phyloP scores from a whole-genome alignment of 306 rosid genomes.

The Vicia sativa region DNA sequence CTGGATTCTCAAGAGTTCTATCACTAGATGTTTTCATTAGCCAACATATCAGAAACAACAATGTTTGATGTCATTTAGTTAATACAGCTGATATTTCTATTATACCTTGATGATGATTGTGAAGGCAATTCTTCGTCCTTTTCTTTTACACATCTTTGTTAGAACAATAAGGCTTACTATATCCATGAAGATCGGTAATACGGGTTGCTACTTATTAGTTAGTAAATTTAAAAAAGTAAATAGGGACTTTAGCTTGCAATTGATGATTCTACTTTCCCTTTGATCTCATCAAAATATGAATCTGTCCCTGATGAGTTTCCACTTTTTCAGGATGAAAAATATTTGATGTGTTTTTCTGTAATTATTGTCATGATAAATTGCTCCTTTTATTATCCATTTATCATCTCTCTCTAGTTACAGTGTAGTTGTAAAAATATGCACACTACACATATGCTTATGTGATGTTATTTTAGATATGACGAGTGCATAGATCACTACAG shows the following conservation, averaged over 20 bases:
- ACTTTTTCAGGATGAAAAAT: too few relatives aligned
- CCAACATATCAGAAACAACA: constrained; percentile 15
- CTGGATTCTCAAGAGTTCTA: background rate
- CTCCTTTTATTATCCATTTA: background rate
- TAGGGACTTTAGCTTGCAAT: constrained; percentile 5
- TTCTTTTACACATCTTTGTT: background rate
- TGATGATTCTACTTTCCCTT: constrained; percentile 22
- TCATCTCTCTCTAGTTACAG: constrained; percentile 19
- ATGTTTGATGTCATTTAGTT: constrained; percentile 18
- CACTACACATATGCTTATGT: background rate
- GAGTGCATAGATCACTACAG: constrained; percentile 9
- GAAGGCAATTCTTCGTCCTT: too few relatives aligned
- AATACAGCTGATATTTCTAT: too few relatives aligned
- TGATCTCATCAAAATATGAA: too few relatives aligned
- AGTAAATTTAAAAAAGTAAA: background rate
- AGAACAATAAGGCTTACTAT: constrained; percentile 22
- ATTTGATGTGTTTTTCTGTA: constrained; percentile 11
- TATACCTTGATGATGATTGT: too few relatives aligned
- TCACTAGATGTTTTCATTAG: constrained; percentile 1
- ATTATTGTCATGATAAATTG: background rate
- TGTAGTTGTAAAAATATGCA: constrained; percentile 11
- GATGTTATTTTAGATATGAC: constrained; percentile 7
- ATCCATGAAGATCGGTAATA: constrained; percentile 21
- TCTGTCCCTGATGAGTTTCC: too few relatives aligned
- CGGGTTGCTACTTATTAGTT: constrained; percentile 17